Evolutionary conservation across 2,329 filamentous ascomycete species (phyloP).

Genomic region (Penicillium sp.): DNA sequence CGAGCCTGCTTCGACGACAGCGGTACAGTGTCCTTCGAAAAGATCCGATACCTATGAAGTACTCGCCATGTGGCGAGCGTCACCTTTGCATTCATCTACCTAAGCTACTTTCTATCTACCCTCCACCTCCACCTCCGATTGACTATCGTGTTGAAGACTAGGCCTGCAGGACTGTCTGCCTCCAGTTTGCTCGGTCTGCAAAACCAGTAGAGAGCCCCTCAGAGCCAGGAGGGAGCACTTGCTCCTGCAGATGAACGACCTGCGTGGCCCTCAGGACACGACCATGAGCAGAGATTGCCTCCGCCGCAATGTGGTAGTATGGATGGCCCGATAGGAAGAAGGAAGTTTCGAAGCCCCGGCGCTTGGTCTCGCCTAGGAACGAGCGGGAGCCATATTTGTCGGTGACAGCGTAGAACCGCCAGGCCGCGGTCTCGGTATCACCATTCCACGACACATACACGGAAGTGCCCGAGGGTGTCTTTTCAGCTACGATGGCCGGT

Average conservation of each 20-base stretch:
- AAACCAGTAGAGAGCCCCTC: neutral
- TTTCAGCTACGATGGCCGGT: slow-evolving; percentile 37
- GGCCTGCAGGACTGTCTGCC: slow-evolving; percentile 10
- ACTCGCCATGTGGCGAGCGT: no score
- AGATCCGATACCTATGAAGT: no score
- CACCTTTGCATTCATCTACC: neutral
- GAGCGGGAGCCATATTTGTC: slow-evolving; percentile 24
- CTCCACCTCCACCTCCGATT: neutral
- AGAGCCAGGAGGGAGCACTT: slow-evolving; percentile 17
- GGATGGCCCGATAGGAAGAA: slow-evolving; percentile 18
- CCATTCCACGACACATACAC: slow-evolving; percentile 57
- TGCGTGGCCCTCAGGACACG: slow-evolving; percentile 26
- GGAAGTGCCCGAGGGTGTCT: slow-evolving; percentile 28
- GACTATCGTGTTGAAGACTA: neutral
- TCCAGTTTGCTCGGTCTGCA: slow-evolving; percentile 5
- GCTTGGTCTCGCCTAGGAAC: slow-evolving; percentile 26
- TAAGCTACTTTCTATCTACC: neutral
- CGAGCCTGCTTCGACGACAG: no score
- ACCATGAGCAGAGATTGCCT: slow-evolving; percentile 30
- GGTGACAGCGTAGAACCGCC: slow-evolving; percentile 48
- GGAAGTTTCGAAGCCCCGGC: slow-evolving; percentile 31
- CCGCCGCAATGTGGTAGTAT: slow-evolving; percentile 41
- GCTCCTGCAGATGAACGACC: slow-evolving; percentile 18
- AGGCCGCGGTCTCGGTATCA: slow-evolving; percentile 45
- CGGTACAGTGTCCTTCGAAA: no score